These are phyloP conservation scores for Kewa caespitosa DNA, from an alignment of 179 eudicot species.

Conservation along the genomic window DNA sequence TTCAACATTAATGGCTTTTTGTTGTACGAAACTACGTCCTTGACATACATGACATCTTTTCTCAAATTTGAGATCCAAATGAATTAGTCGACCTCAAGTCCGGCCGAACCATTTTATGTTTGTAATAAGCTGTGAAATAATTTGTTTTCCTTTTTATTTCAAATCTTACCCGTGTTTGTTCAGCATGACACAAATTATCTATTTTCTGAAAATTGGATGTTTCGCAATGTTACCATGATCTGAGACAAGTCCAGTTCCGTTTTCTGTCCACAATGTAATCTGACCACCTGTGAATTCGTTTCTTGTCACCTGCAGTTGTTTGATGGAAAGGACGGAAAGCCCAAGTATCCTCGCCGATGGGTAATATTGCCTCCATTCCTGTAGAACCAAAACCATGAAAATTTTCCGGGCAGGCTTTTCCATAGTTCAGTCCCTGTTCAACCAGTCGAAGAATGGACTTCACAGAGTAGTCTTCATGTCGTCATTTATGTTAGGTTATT, in stretches of 20 bases:
- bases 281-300: constrained; percentile 4
- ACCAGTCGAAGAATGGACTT: constrained; percentile 16
- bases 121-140: too few species aligned
- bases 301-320: constrained; percentile 53
- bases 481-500: constrained; percentile 7
- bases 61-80: too few species aligned
- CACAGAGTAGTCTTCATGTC: constrained; percentile 4
- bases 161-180: too few species aligned
- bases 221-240: neutral
- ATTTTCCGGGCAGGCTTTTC: neutral
- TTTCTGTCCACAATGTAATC: neutral
- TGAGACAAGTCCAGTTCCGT: neutral
- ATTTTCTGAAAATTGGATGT: neutral
- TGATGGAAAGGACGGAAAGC: constrained; percentile 90
- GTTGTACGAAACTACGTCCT: too few species aligned
- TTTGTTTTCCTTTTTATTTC: too few species aligned
- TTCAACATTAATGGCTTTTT: too few species aligned
- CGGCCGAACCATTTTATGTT: too few species aligned
- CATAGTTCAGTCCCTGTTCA: constrained; percentile 7
- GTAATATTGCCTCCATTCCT: constrained; percentile 91
- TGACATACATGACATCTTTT: too few species aligned
- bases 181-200: too few species aligned
- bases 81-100: too few species aligned
- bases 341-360: constrained; percentile 92
- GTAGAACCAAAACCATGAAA: constrained; percentile 33